Base-by-base conservation (phyloP, 1,284 basidiomycete species). In the Porogramme epimiltina region DNA sequence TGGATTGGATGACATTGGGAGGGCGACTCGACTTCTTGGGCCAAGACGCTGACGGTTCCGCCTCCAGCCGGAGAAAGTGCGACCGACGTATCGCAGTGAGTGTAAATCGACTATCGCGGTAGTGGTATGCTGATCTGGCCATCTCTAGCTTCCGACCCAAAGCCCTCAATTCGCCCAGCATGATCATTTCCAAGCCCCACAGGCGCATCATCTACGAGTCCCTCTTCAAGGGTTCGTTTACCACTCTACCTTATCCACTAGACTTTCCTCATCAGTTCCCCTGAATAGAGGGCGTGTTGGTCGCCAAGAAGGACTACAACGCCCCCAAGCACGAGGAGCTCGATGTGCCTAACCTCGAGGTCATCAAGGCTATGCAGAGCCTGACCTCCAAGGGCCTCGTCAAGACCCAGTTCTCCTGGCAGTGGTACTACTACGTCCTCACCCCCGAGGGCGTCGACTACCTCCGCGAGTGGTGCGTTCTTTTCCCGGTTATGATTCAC, bases 251-350 rank as follows among this genome's bases (percentile, higher is more conserved):
- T 18, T 22, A 6, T 15, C 19, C 23, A 16, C 9, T 18, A 15
- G 24, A 4, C 26, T 4, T n/a, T 4, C 44, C 31, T 59, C 31
- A 58, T 37, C 42, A 23, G 28, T 43, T 11, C 15, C 13, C 3
- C 19, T 11, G 36, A 1, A 49, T 62, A 94, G 92, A 98, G 89
- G 96, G 97, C 69, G 97, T 98, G 62, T 81, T 98, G 71, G 96
- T 99, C 72, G 96, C 96, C 69, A 95, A 97, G 82, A 99, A 99
- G 82, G 95, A 99, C 78, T 98, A 84, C 82, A 96, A 98, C 73
- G 91, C 93, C 56, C 91, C 93, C 52, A 93, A 96, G 77, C 97
- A 99, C 73, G 93, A 97, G 69, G 95, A 98, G 70, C 86, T 99
- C 63, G 91, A 95, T 61, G 89, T 98, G 68, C 91, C 92, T 64